Conservation (phyloP, 176 grass and related monocot species). For the Pontederia crassipes region DNA sequence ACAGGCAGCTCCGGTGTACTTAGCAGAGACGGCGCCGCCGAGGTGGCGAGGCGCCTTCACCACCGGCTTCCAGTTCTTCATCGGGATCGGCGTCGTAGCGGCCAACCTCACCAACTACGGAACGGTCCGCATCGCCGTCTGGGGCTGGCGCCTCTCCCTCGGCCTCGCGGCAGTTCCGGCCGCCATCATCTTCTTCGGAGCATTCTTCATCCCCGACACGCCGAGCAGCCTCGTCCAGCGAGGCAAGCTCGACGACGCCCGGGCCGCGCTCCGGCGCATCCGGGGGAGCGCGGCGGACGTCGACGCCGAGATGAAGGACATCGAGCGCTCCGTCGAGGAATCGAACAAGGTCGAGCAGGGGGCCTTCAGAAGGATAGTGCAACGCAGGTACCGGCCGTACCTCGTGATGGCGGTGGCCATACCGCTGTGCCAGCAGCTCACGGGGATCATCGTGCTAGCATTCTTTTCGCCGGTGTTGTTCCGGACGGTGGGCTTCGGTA, state of each 20-base stretch:
- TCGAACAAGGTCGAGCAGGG: slow-evolving; percentile 33
- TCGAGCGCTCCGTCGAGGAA: slow-evolving; percentile 23
- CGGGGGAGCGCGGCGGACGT: slow-evolving; percentile 45
- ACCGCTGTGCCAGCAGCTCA: slow-evolving; percentile 81
- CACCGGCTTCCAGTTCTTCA: slow-evolving; percentile 64
- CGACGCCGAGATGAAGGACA: slow-evolving; percentile 54
- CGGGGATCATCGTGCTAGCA: slow-evolving; percentile 51
- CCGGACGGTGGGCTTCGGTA: slow-evolving; percentile 69
- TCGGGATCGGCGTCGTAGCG: slow-evolving; percentile 30
- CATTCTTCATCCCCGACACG: slow-evolving; percentile 65
- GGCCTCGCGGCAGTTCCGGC: slow-evolving; percentile 62
- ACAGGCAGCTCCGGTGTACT: slow-evolving; percentile 50
- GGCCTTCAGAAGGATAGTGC: slow-evolving; percentile 43
- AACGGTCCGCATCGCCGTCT: slow-evolving; percentile 12
- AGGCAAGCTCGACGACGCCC: slow-evolving; percentile 30
- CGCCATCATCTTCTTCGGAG: slow-evolving; percentile 39
- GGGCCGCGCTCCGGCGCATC: slow-evolving; percentile 39
- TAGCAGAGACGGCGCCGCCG: slow-evolving; percentile 69
- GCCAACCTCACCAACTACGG: slow-evolving; percentile 56
- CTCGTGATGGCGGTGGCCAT: slow-evolving; percentile 64
- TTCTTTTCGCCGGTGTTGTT: slow-evolving; percentile 87
- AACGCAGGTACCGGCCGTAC: slow-evolving; percentile 61
- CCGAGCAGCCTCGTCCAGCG: slow-evolving; percentile 70
- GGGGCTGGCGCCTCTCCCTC: slow-evolving; percentile 83
- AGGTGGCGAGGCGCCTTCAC: slow-evolving; percentile 53